Evolutionary conservation across 2,329 filamentous ascomycete species (phyloP), one percentile per base, ranked within the genome.

Genomic region (Domatiomyces catenatus): DNA sequence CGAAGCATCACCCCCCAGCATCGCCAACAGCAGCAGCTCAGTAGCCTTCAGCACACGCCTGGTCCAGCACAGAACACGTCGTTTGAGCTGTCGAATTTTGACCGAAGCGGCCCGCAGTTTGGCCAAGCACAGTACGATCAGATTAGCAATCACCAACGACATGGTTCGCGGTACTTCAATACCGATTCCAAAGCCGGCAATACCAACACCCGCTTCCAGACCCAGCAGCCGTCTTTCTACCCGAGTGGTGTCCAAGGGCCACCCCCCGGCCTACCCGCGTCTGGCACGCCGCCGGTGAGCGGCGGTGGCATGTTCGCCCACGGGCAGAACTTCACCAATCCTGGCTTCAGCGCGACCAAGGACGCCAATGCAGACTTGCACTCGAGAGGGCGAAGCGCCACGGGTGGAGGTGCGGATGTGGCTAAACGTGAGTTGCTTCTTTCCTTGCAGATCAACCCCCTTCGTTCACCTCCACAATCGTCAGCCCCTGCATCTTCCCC

Each of bases 391-490:
- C 79, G 80, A 63, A 76, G 77, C 63, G 67, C 73, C 56, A 66
- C 69, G 66, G 77, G 75, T 67, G 84, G 87, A 70, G 75, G 77
- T 67, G 82, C 85, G 71, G 88, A 94, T 73, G 77, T 81, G 70
- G 82, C 81, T 81, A 94, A 94, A 87, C 88, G 88, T 94, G 88
- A 94, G 88, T 94, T 84, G 76, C 83, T 87, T 76, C 84, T 89
- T 80, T 86, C 87, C 83, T 86, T 84, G 71, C 86, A 85, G 69
- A 84, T 89, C 75, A 86, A 86, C 73, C 84, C 83, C 72, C 75
- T 81, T 72, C 85, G 84, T 74, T 83, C 74, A 82, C 79, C 74
- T 86, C 84, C 69, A 83, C 82, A 73, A 81, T 83, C 72, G 80
- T 51, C 50, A 47, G 53, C 83, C 81, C 84, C 84, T 86, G 83